These are phyloP conservation scores for Puccinia triticina DNA, from an alignment of 1,284 basidiomycete genomes.

Conservation along the genomic window DNA sequence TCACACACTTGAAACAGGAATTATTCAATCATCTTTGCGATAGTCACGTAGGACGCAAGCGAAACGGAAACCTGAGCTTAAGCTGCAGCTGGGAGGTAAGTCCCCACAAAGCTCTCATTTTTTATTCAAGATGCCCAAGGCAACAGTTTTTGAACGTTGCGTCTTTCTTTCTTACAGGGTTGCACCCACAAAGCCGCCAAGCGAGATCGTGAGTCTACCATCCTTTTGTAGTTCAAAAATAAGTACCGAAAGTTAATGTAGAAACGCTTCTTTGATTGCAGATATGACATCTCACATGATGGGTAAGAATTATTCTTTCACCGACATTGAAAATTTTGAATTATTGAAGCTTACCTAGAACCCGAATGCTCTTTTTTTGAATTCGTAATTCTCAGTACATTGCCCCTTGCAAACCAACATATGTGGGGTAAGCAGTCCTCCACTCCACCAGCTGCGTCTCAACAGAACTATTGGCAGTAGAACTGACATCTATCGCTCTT, in stretches of 20 bases:
- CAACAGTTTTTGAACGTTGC: background rate
- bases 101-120: background rate
- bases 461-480: no score
- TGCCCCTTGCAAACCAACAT: conserved; percentile 50
- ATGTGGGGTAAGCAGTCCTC: conserved; percentile 41
- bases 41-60: conserved; percentile 46
- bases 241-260: background rate
- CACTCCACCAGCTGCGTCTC: background rate
- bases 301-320: conserved; percentile 41
- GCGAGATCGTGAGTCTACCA: conserved; percentile 41
- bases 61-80: conserved; percentile 49
- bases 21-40: conserved; percentile 51
- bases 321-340: background rate
- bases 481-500: no score
- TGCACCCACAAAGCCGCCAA: conserved; percentile 48
- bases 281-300: conserved; percentile 52
- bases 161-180: conserved; percentile 32
- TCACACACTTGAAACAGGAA: background rate
- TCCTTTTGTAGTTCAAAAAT: background rate
- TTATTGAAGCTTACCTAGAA: background rate
- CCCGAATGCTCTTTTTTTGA: background rate
- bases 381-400: conserved; percentile 32
- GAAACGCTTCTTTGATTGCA: background rate
- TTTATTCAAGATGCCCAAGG: no score
- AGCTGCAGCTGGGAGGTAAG: conserved; percentile 47